Evolutionary conservation across 2,329 filamentous ascomycete species (phyloP), one percentile per base, ranked within the genome.

Genomic region (Colletotrichum echinochloae): DNA sequence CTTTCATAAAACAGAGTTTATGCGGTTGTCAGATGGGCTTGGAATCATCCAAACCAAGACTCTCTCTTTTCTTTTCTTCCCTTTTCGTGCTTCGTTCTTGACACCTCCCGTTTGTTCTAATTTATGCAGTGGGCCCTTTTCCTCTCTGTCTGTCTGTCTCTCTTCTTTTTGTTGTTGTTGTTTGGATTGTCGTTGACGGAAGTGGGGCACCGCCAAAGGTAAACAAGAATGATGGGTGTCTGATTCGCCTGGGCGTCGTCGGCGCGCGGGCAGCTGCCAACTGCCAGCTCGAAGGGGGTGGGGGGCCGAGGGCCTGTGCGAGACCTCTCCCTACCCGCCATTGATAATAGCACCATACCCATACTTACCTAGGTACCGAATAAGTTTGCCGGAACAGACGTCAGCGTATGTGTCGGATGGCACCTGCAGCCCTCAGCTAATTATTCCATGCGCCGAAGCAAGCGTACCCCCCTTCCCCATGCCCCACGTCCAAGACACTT

Each of bases 321-420:
- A 39, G 12, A 55, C 7, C 12, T 35, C 6, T 39, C 12, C 14
- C 33, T n/a, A 39, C 52, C 33, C 14, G n/a, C 12, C 33, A 39
- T n/a, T 23, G 23, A 39, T 39, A 39, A 37, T 12, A 56, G n/a
- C n/a, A n/a, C n/a, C n/a, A n/a, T n/a, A n/a, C n/a, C n/a, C n/a
- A n/a, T n/a, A n/a, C n/a, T n/a, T n/a, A n/a, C n/a, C n/a, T n/a
- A n/a, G n/a, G n/a, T 26, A 18, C 28, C 1, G n/a, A 11, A 37
- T 35, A 54, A 12, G 30, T 54, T 35, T 12, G 20, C 26, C 14
- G 48, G 48, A 51, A 51, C 26, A 18, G 48, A 51, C 26, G 48
- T 51, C 48, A 51, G 48, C 6, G 26, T n/a, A n/a, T 23, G 33
- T 52, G 49, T 52, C 49, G 49, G 49, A 52, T n/a, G 49, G 18